Conservation (phyloP, 768 basidiomycete genomes). For the Lyophyllum decastes region DNA sequence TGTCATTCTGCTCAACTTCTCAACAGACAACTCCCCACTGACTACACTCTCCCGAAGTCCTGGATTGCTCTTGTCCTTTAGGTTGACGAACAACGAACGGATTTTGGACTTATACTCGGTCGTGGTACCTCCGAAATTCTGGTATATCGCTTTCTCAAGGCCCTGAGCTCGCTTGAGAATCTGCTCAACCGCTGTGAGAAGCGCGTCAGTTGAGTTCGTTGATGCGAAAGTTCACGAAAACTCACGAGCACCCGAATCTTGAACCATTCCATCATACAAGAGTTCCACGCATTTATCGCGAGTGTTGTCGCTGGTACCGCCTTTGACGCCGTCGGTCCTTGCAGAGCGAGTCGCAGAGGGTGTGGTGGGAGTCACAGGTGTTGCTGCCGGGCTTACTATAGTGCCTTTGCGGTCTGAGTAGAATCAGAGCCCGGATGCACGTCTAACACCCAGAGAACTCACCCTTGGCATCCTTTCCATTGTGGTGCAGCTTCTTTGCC, state of each 20-base stretch:
- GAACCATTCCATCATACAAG: conserved; percentile 88
- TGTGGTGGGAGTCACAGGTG: conserved; percentile 39
- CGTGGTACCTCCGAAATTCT: conserved; percentile 44
- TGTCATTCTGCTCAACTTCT: conserved; percentile 76
- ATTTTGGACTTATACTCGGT: conserved; percentile 75
- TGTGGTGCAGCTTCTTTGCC: conserved; percentile 37
- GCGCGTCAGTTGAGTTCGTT: neutral
- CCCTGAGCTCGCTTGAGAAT: conserved; percentile 66
- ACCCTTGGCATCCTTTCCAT: conserved; percentile 28
- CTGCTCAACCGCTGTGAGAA: conserved; percentile 63
- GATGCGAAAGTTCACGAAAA: conserved; percentile 20
- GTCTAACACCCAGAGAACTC: conserved; percentile 19
- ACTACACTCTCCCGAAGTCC: conserved; percentile 82
- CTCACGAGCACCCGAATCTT: conserved; percentile 87
- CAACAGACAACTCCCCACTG: conserved; percentile 71
- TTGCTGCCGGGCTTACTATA: conserved; percentile 34
- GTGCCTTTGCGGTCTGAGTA: conserved; percentile 15
- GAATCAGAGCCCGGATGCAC: neutral
- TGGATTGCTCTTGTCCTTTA: conserved; percentile 96
- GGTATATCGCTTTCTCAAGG: conserved; percentile 69
- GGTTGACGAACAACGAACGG: conserved; percentile 85
- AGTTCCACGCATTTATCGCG: conserved; percentile 89
- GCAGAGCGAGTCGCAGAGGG: conserved; percentile 48
- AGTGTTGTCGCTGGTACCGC: conserved; percentile 65
- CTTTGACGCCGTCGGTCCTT: conserved; percentile 71